Conservation (phyloP, 257 asterid species). For the Echites panduratus region DNA sequence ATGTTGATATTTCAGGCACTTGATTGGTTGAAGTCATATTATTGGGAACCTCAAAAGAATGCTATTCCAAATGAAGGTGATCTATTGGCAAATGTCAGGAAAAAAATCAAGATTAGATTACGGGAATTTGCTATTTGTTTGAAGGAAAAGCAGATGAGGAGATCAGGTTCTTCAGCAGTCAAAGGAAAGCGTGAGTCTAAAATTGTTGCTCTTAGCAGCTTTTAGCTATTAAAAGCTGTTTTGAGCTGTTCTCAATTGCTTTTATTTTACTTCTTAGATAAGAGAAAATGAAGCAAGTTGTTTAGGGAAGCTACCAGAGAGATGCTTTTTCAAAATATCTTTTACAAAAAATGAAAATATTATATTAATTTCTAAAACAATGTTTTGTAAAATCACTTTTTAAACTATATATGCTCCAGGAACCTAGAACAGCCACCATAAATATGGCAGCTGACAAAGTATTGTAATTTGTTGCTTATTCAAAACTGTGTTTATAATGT, state of each 20-base stretch:
- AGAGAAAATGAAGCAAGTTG: neutral
- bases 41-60: conserved; percentile 83
- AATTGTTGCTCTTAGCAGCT: neutral
- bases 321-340: neutral
- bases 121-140: no score
- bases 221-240: no score
- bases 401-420: no score
- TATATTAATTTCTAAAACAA: no score
- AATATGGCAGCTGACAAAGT: neutral
- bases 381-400: no score
- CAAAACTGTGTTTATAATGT: neutral
- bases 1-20: conserved; percentile 54
- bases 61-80: conserved; percentile 44
- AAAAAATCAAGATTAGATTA: conserved; percentile 49
- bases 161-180: conserved; percentile 31
- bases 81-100: conserved; percentile 35
- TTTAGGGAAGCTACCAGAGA: neutral
- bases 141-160: conserved; percentile 35
- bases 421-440: neutral
- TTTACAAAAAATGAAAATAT: no score
- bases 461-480: no score
- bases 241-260: no score
- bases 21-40: conserved; percentile 77
- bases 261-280: no score
- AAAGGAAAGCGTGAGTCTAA: conserved; percentile 56